phyloP scores from a whole-genome alignment of 1,284 basidiomycete species.

The Moesziomyces antarcticus region DNA sequence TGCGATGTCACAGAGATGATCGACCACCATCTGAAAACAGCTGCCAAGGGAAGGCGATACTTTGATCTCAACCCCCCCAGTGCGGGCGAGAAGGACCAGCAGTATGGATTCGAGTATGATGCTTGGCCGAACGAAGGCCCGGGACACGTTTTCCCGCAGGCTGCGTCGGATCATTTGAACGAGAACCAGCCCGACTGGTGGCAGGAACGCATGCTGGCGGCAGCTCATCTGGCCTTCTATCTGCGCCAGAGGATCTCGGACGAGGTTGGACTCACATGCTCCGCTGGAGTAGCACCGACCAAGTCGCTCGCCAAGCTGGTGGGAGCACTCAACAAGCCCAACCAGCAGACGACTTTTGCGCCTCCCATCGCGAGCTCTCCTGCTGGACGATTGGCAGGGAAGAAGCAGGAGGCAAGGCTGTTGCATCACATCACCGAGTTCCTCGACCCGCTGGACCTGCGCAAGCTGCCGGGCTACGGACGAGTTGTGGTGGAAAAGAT shows the following conservation, averaged over 20 bases:
- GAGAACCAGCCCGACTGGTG: slow-evolving; percentile 27
- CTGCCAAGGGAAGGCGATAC: slow-evolving; percentile 6
- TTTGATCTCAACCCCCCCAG: slow-evolving; percentile 27
- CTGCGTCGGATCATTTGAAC: slow-evolving; percentile 15
- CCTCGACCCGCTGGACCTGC: slow-evolving; percentile 61
- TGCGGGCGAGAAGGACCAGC: background rate
- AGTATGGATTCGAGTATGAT: slow-evolving; percentile 54
- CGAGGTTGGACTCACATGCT: slow-evolving; percentile 67
- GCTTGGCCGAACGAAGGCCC: slow-evolving; percentile 28
- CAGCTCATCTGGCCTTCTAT: slow-evolving; percentile 65
- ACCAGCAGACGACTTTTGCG: slow-evolving; percentile 62
- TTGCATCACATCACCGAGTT: slow-evolving; percentile 49
- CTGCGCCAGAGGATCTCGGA: slow-evolving; percentile 60
- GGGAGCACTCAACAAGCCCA: slow-evolving; percentile 66
- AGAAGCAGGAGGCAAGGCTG: slow-evolving; percentile 6
- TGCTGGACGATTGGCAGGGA: background rate
- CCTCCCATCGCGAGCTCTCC: slow-evolving; percentile 12
- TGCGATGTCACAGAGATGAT: slow-evolving; percentile 68
- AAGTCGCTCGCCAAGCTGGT: slow-evolving; percentile 68
- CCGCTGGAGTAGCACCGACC: slow-evolving; percentile 66
- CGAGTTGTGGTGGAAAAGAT: slow-evolving; percentile 46
- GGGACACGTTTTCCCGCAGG: slow-evolving; percentile 23
- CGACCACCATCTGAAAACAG: slow-evolving; percentile 51
- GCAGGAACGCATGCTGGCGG: slow-evolving; percentile 45
- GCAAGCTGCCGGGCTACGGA: slow-evolving; percentile 58